These are phyloP conservation scores for Boletellus emodensis DNA, from an alignment of 768 basidiomycete species.

Conservation along the genomic window DNA sequence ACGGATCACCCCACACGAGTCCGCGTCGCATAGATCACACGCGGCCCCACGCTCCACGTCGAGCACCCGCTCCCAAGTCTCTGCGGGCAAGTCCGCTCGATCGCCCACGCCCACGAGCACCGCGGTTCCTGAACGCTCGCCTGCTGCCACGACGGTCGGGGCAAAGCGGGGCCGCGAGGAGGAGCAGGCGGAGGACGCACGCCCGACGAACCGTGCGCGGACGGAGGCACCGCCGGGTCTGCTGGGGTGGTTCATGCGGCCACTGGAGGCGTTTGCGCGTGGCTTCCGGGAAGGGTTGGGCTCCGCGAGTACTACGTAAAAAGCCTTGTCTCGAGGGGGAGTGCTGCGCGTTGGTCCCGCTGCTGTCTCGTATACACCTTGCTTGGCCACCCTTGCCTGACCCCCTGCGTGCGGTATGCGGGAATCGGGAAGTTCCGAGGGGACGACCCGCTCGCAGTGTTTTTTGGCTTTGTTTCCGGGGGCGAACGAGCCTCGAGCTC, in stretches of 20 bases:
- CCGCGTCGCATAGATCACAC: constrained; percentile 12
- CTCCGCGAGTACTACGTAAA: constrained; percentile 16
- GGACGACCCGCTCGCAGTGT: background rate
- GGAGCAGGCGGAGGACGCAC: constrained; percentile 32
- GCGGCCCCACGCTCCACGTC: constrained; percentile 16
- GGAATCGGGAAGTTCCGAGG: constrained; percentile 30
- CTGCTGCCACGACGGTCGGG: constrained; percentile 24
- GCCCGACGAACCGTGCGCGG: constrained; percentile 50
- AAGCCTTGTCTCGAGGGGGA: background rate
- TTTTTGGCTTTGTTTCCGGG: constrained; percentile 5
- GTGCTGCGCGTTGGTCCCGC: too few species aligned
- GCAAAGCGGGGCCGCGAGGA: constrained; percentile 51
- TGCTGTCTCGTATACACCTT: too few species aligned
- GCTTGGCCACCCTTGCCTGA: constrained; percentile 6
- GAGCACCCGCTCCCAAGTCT: constrained; percentile 11
- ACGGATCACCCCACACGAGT: constrained; percentile 19
- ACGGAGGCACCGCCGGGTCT: constrained; percentile 45
- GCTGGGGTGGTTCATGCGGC: constrained; percentile 58
- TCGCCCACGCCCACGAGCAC: constrained; percentile 16
- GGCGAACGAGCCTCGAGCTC: background rate
- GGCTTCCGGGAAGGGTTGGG: constrained; percentile 63
- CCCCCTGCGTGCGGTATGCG: constrained; percentile 19
- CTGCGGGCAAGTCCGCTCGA: constrained; percentile 12
- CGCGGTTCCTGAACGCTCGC: constrained; percentile 32
- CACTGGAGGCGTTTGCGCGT: constrained; percentile 60